Base-by-base conservation (phyloP, 2,329 filamentous ascomycete species). In the Fusarium verrucosum region DNA sequence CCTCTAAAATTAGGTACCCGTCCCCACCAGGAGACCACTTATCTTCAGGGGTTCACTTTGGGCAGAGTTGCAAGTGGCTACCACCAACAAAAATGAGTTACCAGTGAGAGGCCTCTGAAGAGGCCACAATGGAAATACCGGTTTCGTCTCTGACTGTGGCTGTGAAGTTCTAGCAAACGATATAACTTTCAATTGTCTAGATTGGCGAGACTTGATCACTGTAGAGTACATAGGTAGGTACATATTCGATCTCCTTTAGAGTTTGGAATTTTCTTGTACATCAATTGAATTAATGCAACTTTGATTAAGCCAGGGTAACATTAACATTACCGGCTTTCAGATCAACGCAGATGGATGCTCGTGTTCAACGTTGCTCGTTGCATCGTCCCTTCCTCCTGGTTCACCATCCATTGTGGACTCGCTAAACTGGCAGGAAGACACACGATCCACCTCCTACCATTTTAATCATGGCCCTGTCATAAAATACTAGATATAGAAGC, bases 31-130 rank as follows among this genome's bases (percentile, higher is more conserved):
- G 35, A 49, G 30, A 41, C 30, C 14, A n/a, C n/a, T n/a, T n/a
- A 41, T 35, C 50, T 28, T 64, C 63, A 67, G 63, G 63, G 63
- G 58, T 53, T 57, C 25, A 35, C 30, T 37, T 45, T 40, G 45
- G 49, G 40, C 49, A 33, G 38, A 54, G 50, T 32, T 32, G 30
- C 16, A 22, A 54, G 44, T 56, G 61, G 61, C 44, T 62, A 45
- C 50, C 62, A 44, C 62, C 58, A 65, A 54, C 45, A 38, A 40
- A 14, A 17, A n/a, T 16, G 20, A 38, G 44, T 37, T 56, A 36
- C 43, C 58, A 66, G 50, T 65, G 28, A 65, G 62, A 65, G 62
- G 62, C 62, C 62, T 62, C 62, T 65, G 43, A 58, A 57, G 49
- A 36, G 40, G 46, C 35, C 63, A 56, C 50, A 66, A n/a, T n/a